These are phyloP conservation scores for Quercus dentata DNA, from an alignment of 306 rosid genomes.

Conservation along the genomic window DNA sequence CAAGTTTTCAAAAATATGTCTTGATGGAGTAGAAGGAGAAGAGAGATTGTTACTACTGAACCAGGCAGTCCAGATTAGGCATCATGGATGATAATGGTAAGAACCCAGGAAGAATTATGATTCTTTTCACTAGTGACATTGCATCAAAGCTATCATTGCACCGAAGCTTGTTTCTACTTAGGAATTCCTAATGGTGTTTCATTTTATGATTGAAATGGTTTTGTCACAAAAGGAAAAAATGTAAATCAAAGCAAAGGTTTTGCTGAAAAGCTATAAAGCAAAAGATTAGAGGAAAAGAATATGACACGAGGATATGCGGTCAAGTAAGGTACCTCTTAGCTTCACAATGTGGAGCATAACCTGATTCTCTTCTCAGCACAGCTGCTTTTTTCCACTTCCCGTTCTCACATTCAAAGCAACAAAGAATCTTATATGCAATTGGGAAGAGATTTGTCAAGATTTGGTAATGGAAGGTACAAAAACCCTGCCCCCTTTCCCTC, in stretches of 20 bases:
- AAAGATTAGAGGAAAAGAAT: slow-evolving; percentile 17
- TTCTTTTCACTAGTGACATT: too few relatives aligned
- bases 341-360: slow-evolving; percentile 1
- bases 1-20: too few relatives aligned
- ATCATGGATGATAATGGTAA: too few relatives aligned
- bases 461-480: too few relatives aligned
- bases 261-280: not conserved
- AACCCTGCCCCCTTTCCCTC: too few relatives aligned
- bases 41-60: too few relatives aligned
- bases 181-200: not conserved
- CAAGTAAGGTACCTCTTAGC: not conserved
- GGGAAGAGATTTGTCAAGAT: not conserved
- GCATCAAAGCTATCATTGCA: too few relatives aligned
- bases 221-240: not conserved
- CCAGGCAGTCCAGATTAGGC: too few relatives aligned
- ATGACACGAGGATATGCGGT: slow-evolving; percentile 29
- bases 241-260: not conserved
- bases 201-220: not conserved
- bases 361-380: slow-evolving; percentile 1
- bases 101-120: too few relatives aligned
- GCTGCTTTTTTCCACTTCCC: slow-evolving; percentile 11
- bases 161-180: too few relatives aligned
- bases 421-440: not conserved
- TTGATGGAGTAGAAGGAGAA: too few relatives aligned
- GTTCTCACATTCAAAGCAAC: slow-evolving; percentile 1